A percentile compares a stretch with the other conserved stretches of the same genome.
phyloP scores from a whole-genome alignment of 192 early-diverging fungal genomes.

The Umbelopsis sp. region DNA sequence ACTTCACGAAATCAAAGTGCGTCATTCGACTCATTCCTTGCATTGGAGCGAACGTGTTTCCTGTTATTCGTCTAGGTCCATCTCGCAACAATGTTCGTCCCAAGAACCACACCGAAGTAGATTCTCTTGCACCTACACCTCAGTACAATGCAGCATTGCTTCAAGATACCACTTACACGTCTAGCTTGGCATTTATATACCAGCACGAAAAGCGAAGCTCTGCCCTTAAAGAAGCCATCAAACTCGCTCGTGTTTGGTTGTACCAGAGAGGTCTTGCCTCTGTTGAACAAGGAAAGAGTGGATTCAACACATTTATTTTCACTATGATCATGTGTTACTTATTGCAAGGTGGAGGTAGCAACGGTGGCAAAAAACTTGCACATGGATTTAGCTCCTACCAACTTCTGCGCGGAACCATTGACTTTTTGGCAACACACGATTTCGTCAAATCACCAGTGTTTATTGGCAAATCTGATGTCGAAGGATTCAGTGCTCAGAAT shows the following conservation, averaged over 20 bases:
- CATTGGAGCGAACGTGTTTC: slow-evolving; percentile 64
- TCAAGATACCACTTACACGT: slow-evolving; percentile 70
- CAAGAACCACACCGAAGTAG: slow-evolving; percentile 17
- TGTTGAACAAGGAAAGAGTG: slow-evolving; percentile 35
- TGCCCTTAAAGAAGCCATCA: slow-evolving; percentile 79
- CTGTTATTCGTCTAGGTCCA: slow-evolving; percentile 73
- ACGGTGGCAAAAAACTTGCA: slow-evolving; percentile 63
- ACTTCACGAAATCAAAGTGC: slow-evolving; percentile 69
- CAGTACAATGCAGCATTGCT: slow-evolving; percentile 88
- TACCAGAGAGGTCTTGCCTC: slow-evolving; percentile 70
- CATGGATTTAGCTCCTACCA: slow-evolving; percentile 82
- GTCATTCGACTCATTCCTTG: slow-evolving; percentile 82
- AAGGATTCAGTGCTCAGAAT: slow-evolving; percentile 62
- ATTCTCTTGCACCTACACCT: slow-evolving; percentile 68
- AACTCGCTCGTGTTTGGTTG: slow-evolving; percentile 86
- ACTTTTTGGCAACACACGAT: slow-evolving; percentile 73
- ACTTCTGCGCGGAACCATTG: slow-evolving; percentile 82
- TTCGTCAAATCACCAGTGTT: slow-evolving; percentile 66
- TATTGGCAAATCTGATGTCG: slow-evolving; percentile 62
- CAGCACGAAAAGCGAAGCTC: slow-evolving; percentile 69
- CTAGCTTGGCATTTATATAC: slow-evolving; percentile 80
- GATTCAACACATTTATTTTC: slow-evolving; percentile 79
- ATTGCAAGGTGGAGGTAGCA: slow-evolving; percentile 59
- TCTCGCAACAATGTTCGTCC: slow-evolving; percentile 81
- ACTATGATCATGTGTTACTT: slow-evolving; percentile 89